Conservation (phyloP, 768 basidiomycete genomes). For the Termitomyces titanicus region DNA sequence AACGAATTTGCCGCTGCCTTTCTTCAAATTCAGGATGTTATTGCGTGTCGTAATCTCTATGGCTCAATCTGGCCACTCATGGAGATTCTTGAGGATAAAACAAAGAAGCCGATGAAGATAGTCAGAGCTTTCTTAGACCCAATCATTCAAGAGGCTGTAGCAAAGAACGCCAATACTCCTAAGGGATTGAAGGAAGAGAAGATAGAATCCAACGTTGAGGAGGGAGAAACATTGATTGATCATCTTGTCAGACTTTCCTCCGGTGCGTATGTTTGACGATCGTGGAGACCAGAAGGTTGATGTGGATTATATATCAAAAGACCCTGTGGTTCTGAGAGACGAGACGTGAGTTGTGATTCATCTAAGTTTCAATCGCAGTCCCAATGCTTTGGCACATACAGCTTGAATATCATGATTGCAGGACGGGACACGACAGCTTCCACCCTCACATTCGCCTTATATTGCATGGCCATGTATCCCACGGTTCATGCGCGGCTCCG, state of each 20-base stretch:
- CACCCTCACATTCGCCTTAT: constrained; percentile 37
- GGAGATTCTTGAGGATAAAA: constrained; percentile 45
- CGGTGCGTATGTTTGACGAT: constrained; percentile 19
- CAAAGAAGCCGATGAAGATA: constrained; percentile 45
- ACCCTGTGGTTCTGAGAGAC: constrained; percentile 45
- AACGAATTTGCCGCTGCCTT: constrained; percentile 48
- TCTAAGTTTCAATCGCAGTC: too few relatives aligned
- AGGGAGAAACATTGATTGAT: constrained; percentile 51
- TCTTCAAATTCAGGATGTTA: constrained; percentile 39
- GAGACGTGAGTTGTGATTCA: constrained; percentile 30
- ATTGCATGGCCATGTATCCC: constrained; percentile 50
- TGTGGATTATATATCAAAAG: constrained; percentile 12
- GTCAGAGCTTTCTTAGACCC: constrained; percentile 52
- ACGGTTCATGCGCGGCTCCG: constrained; percentile 43
- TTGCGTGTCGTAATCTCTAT: constrained; percentile 37
- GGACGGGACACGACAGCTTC: constrained; percentile 45
- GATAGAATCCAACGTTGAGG: constrained; percentile 24
- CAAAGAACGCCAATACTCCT: constrained; percentile 20
- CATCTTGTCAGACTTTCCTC: constrained; percentile 49
- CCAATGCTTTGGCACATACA: constrained; percentile 2
- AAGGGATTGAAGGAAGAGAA: constrained; percentile 22
- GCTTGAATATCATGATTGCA: constrained; percentile 45
- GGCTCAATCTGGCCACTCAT: constrained; percentile 52
- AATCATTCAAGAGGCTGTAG: constrained; percentile 46
- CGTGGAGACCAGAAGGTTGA: background rate